Base-by-base conservation (phyloP, 768 basidiomycete genomes). In the Boletus eberwhitei region DNA sequence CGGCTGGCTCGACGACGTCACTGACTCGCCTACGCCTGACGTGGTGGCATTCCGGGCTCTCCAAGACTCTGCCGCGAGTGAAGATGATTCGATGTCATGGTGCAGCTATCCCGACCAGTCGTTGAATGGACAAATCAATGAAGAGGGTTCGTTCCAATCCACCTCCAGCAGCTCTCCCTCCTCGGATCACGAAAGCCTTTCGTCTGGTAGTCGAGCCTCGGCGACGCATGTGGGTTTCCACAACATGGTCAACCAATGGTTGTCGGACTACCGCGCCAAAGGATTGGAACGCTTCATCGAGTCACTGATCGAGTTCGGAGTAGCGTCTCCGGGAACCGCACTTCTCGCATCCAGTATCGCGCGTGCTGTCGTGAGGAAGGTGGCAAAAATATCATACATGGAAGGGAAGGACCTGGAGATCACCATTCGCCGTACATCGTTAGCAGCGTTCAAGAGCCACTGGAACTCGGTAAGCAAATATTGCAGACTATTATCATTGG, bases 231-330 rank as follows among this genome's bases (percentile, higher is more conserved):
- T 41, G 19, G 59, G 46, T 8, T 69, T 69, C 42, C 7, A 54
- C 13, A 38, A 50, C 19, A 50, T 39, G 43, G 63, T 60, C 50
- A 31, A 47, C 38, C 58, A 60, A 44, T 66, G 65, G 65, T 19
- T 50, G n/a, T 14, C 49, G 43, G 66, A 68, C 44, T 68, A 68
- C 37, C 55, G 50, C n/a, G 32, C 22, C 13, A 52, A 60, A 24
- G 63, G 66, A 29, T 12, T 5, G 38, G 52, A 62, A 5, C 14
- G 52, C 17, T 65, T 62, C 22, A 32, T 50, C 45, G 52, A 68
- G 4, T 52, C 63, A 4, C 34, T 62, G 40, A 50, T 65, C 34
- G 50, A 45, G 26, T 65, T 59, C 26, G 66, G 48, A 12, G 42
- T 22, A 8, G 8, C 45, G 12, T 65, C 65, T 9, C 43, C 26